These are phyloP conservation scores for Hanseniaspora sp. DNA, from an alignment of 1,139 yeast species.

Conservation along the genomic window DNA sequence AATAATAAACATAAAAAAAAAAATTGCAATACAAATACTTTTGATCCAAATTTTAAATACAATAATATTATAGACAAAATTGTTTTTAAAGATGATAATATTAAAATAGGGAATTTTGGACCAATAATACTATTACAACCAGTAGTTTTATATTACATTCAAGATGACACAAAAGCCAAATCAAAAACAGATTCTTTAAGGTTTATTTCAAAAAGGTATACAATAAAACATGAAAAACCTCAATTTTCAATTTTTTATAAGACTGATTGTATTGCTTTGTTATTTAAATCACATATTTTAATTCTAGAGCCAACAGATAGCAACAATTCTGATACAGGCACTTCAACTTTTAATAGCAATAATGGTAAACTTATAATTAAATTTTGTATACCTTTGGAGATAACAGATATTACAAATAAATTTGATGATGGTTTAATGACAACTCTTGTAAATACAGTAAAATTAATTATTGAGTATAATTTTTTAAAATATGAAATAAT, in stretches of 20 bases:
- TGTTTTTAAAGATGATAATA: background rate
- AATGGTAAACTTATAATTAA: background rate
- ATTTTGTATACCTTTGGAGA: slow-evolving; percentile 1
- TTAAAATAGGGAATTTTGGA: slow-evolving; percentile 6
- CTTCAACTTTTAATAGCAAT: too few relatives aligned
- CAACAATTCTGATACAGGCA: background rate
- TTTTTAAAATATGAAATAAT: slow-evolving; percentile 5
- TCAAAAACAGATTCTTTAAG: background rate
- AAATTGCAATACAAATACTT: background rate
- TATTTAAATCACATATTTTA: slow-evolving; percentile 8
- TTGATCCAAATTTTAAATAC: slow-evolving; percentile 3
- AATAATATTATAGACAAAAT: slow-evolving; percentile 3
- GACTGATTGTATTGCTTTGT: background rate
- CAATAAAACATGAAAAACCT: background rate
- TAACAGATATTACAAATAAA: background rate
- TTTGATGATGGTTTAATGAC: background rate
- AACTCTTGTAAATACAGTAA: background rate
- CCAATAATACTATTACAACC: slow-evolving; percentile 8
- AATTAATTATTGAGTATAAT: background rate
- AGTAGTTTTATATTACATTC: background rate
- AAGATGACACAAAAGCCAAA: background rate
- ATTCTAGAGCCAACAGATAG: background rate
- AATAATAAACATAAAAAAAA: background rate
- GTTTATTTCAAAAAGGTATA: background rate
- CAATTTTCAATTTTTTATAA: background rate